These are phyloP conservation scores for Malassezia equina DNA, from an alignment of 1,284 basidiomycete genomes.

Conservation along the genomic window DNA sequence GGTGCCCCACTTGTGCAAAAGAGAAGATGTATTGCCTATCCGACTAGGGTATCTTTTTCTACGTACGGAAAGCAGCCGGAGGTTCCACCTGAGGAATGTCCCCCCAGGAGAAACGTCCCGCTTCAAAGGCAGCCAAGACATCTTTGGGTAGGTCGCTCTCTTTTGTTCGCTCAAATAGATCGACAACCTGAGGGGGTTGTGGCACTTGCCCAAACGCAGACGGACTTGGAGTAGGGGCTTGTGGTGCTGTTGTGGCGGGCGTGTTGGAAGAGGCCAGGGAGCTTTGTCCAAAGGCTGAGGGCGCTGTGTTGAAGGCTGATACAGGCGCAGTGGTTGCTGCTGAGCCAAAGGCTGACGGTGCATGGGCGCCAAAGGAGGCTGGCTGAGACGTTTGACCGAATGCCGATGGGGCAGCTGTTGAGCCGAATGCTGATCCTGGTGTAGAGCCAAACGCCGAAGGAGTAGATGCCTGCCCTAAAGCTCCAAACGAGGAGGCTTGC, in stretches of 20 bases:
- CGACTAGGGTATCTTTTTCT: constrained; percentile 4
- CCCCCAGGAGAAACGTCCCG: constrained; percentile 11
- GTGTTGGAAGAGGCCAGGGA: background rate
- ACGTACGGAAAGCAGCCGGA: constrained; percentile 8
- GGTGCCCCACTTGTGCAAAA: constrained; percentile 9
- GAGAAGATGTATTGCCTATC: background rate
- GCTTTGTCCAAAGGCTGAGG: background rate
- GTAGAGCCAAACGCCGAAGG: constrained; percentile 1
- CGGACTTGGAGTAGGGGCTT: background rate
- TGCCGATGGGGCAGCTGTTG: background rate
- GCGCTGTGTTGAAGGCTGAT: background rate
- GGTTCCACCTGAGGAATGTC: constrained; percentile 14
- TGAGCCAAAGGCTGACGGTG: background rate
- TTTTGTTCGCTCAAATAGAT: background rate
- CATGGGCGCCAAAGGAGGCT: background rate
- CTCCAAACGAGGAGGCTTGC: background rate
- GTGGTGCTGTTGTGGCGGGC: background rate
- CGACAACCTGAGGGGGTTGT: background rate
- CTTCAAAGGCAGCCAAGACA: constrained; percentile 7
- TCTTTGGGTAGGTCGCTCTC: constrained; percentile 6
- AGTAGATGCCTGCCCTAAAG: background rate
- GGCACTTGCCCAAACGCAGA: background rate
- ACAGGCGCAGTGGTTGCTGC: background rate
- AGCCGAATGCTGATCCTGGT: background rate
- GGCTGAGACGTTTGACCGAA: background rate